These are phyloP conservation scores for Cardamine occulta DNA, from an alignment of 345 rosid genomes.

Conservation along the genomic window DNA sequence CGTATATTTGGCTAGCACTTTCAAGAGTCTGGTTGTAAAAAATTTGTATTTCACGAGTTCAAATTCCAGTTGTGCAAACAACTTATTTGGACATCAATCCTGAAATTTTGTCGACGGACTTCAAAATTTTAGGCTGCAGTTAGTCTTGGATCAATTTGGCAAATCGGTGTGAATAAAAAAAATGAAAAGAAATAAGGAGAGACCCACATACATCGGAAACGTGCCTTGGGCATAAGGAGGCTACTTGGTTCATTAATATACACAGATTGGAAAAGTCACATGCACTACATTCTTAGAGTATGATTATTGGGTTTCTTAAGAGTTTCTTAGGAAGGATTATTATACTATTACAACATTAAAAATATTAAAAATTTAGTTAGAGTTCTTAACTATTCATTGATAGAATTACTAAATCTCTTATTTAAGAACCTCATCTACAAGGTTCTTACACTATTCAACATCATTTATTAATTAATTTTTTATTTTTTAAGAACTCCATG, in stretches of 20 bases:
- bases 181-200: constrained; percentile 8
- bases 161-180: background rate
- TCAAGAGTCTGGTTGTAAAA: background rate
- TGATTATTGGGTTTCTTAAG: no score
- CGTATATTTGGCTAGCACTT: background rate
- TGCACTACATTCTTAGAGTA: background rate
- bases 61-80: background rate
- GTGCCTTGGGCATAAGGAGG: constrained; percentile 27
- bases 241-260: constrained; percentile 39
- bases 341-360: no score
- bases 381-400: no score
- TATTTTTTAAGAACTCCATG: no score
- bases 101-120: background rate
- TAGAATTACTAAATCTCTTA: no score
- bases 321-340: no score
- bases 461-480: no score
- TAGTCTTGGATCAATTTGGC: background rate
- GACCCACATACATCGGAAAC: constrained; percentile 27
- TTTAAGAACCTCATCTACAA: no score
- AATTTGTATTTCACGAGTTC: background rate
- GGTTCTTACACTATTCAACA: no score
- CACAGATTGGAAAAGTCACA: constrained; percentile 32
- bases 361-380: no score
- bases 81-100: background rate
- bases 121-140: background rate